Evolutionary conservation across 176 grass and related monocot genomes (phyloP), one percentile per base, ranked within the genome.

Genomic region (Musa itinerans): DNA sequence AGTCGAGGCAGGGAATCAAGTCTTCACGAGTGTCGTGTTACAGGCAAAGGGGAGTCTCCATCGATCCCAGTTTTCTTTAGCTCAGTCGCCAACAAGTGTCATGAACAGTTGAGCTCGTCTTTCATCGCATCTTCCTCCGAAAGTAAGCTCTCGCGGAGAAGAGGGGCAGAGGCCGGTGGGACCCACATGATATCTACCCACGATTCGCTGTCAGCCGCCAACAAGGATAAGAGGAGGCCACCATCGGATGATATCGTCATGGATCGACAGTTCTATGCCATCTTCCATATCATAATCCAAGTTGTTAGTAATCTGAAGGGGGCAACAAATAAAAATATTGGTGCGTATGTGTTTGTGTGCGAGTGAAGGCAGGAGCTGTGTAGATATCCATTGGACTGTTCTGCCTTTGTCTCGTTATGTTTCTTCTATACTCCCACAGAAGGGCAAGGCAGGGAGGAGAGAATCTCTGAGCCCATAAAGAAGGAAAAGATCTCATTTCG

Each of bases 371-470:
- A 34, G 4, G 29, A 34, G 29, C 29, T 34, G 29, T 5, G 29
- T 34, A 34, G 29, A 34, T 34, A 34, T 34, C 29, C 29, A 34
- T 34, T 34, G 29, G 29, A 34, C 29, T 34, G 3, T 5, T 34
- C 29, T 34, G 29, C 29, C 29, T 34, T 34, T 5, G 29, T 34
- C 29, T 34, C 29, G 29, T 34, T 34, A 34, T 57, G 57, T 7
- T 59, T 19, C 57, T 19, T 59, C 29, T 20, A 3, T 59, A 19
- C 16, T 19, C 57, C n/a, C 57, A 59, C 57, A 7, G 7, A n/a
- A 59, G 21, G 57, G 57, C 57, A n/a, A 59, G 57, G 57, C 29
- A 61, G n/a, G 19, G 57, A 61, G 57, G 57, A 65, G 63, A 65
- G 20, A 65, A 26, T 65, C 63, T 65, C 63, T 26, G 63, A 65